Conservation (phyloP, 169 alveolate species). For the Plasmodium fragile region DNA sequence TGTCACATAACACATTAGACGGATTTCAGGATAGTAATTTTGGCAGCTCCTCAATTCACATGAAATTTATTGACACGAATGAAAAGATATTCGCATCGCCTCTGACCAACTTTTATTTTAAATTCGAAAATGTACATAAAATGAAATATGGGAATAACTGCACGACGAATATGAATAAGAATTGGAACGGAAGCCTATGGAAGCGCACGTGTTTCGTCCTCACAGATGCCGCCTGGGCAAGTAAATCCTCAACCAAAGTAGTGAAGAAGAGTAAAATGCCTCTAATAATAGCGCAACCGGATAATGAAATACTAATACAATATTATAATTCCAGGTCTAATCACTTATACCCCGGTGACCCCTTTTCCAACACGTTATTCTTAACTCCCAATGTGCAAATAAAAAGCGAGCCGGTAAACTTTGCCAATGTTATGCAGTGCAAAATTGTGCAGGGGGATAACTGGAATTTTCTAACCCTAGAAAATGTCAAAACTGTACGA, state of each 20-base stretch:
- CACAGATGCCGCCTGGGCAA: constrained; percentile 15
- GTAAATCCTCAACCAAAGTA: background rate
- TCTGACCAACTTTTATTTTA: constrained; percentile 28
- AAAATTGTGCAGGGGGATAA: constrained; percentile 27
- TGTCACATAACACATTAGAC: background rate
- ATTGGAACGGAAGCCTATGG: constrained; percentile 57
- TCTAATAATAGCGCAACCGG: constrained; percentile 40
- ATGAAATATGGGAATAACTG: constrained; percentile 57
- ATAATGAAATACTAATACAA: constrained; percentile 38
- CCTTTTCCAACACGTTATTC: constrained; percentile 28
- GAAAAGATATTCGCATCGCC: constrained; percentile 36
- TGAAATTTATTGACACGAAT: constrained; percentile 44
- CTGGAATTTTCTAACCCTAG: constrained; percentile 41
- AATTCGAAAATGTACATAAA: constrained; percentile 66
- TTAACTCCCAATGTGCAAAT: constrained; percentile 52
- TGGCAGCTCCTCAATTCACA: constrained; percentile 11
- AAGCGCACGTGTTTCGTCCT: constrained; percentile 39
- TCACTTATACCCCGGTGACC: background rate
- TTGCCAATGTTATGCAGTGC: constrained; percentile 26
- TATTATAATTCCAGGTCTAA: constrained; percentile 7
- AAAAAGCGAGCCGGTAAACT: constrained; percentile 22
- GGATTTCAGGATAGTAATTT: background rate
- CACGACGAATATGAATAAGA: background rate
- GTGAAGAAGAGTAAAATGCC: constrained; percentile 31
- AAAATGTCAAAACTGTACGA: constrained; percentile 22